Base-by-base conservation (phyloP, 108 stramenopile genomes). In the Skeletonema menzelii region DNA sequence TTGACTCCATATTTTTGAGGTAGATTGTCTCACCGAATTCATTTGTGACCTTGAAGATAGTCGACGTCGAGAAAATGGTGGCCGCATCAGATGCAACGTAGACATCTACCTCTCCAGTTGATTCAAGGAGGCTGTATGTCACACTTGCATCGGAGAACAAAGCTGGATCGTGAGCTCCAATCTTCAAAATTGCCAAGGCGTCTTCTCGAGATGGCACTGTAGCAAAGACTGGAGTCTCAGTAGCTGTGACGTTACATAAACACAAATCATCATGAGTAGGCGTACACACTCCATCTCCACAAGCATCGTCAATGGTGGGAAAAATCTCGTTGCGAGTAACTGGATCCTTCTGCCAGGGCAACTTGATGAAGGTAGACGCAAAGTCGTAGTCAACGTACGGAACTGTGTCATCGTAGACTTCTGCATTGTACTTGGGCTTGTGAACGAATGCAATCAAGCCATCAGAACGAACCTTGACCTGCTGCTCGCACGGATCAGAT, bases 371-470 rank as follows among this genome's bases (percentile, higher is more conserved):
- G 34, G 49, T 53, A 22, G 49, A 22, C 49, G 49, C 6, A 22
- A 1, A 22, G 22, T 53, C 49, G 11, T 53, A 53, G 24, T 53
- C 49, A 22, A 53, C 49, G 20, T 53, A 53, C 0, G 49, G 49
- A 6, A 53, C 49, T 22, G 49, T 22, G 24, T 53, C 49, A 53
- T 53, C 49, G 8, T 53, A 53, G 49, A 61, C 62, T 14, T 46
- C 40, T 6, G 26, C 6, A 13, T 22, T 8, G n/a, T 40, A 58
- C 12, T 53, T 19, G 15, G 73, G 73, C 14, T 70, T 62, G 64
- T 83, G 73, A 20, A 84, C 76, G 8, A 65, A 46, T 17, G 70
- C 64, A 6, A 76, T 75, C 27, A 63, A 28, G 20, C 83, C 75
- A 58, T 76, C 79, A 14, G 28, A 32, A 8, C 65, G 35, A 28